Conservation (phyloP, 2,329 filamentous ascomycete genomes). For the Botrytis medusae region DNA sequence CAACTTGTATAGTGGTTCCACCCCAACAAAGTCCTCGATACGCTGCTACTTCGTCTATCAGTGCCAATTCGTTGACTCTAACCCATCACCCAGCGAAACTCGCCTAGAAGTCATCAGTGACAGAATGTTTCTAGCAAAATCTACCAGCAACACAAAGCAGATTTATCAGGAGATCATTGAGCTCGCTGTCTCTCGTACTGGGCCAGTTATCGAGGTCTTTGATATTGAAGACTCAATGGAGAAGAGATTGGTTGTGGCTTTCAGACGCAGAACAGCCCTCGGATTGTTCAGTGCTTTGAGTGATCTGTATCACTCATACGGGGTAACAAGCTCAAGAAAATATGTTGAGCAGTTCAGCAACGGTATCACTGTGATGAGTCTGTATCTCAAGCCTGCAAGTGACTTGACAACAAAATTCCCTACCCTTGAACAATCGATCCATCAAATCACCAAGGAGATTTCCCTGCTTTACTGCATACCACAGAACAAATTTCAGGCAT, state of each 20-base stretch:
- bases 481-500: constrained; percentile 89
- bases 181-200: constrained; percentile 78
- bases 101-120: constrained; percentile 90
- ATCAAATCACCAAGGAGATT: constrained; percentile 98
- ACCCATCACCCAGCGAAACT: constrained; percentile 75
- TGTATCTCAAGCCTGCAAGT: constrained; percentile 78
- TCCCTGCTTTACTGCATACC: constrained; percentile 97
- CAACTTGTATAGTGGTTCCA: constrained; percentile 61
- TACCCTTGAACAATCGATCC: constrained; percentile 89
- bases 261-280: constrained; percentile 87
- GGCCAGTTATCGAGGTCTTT: constrained; percentile 96
- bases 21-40: constrained; percentile 73
- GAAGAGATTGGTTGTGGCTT: constrained; percentile 92
- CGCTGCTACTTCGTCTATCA: constrained; percentile 99
- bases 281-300: constrained; percentile 94
- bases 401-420: constrained; percentile 61
- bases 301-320: constrained; percentile 98
- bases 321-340: constrained; percentile 91
- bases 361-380: constrained; percentile 93
- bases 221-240: constrained; percentile 89
- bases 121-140: constrained; percentile 91
- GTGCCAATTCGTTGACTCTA: constrained; percentile 80
- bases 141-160: constrained; percentile 90
- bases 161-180: constrained; percentile 95
- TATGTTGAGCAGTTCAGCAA: constrained; percentile 99